phyloP scores from a whole-genome alignment of 345 rosid genomes.

The Geranium rotundifolium region DNA sequence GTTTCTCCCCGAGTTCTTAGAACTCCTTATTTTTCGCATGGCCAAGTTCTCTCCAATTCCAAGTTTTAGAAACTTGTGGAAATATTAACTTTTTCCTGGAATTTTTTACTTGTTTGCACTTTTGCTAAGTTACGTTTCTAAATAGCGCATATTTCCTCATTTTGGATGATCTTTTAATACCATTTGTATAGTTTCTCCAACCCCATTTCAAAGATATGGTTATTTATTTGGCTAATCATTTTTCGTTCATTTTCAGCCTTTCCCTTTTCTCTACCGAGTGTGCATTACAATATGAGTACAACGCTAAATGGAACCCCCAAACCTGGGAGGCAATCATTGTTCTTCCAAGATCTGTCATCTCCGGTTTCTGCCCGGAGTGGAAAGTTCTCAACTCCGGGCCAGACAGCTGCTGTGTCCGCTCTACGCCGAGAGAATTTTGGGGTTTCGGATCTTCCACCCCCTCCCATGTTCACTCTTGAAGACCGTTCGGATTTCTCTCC shows the following conservation, averaged over 20 bases:
- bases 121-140: no score
- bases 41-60: no score
- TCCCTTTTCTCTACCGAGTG: background rate
- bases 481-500: slow-evolving; percentile 89
- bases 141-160: no score
- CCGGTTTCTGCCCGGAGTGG: slow-evolving; percentile 71
- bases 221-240: background rate
- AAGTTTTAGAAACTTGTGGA: no score
- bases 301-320: slow-evolving; percentile 57
- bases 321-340: slow-evolving; percentile 69
- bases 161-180: background rate
- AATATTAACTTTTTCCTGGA: no score
- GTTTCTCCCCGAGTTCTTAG: no score
- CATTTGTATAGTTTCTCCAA: background rate
- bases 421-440: slow-evolving; percentile 88
- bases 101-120: no score
- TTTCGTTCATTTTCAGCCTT: slow-evolving; percentile 10
- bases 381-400: slow-evolving; percentile 69
- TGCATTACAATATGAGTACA: slow-evolving; percentile 36
- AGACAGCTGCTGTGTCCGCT: slow-evolving; percentile 93
- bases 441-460: slow-evolving; percentile 89
- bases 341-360: slow-evolving; percentile 82
- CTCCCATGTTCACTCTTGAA: slow-evolving; percentile 78
- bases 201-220: background rate
- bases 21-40: no score